Evolutionary conservation across 192 early-diverging fungal genomes (phyloP).

Genomic region (Linnemannia exigua): DNA sequence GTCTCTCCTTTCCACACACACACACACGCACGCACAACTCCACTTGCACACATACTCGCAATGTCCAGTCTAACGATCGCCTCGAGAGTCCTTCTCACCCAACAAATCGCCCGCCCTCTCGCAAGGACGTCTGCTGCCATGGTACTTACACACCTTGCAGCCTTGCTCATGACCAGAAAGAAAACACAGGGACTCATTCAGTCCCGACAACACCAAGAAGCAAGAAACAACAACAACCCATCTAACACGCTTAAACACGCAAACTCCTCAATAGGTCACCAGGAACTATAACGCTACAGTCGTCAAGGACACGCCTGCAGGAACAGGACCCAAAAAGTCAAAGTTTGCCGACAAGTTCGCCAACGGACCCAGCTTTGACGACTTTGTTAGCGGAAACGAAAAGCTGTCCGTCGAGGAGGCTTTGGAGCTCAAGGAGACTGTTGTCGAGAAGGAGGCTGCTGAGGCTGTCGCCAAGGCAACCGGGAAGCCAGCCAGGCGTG

Average conservation of each 20-base stretch:
- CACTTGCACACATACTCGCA: not conserved
- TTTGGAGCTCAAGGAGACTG: slow-evolving; percentile 69
- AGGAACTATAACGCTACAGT: slow-evolving; percentile 55
- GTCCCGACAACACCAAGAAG: not conserved
- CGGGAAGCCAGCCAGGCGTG: slow-evolving; percentile 44
- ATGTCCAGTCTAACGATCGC: slow-evolving; percentile 45
- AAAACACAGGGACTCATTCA: not conserved
- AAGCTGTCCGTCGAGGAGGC: slow-evolving; percentile 71
- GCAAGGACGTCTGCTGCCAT: slow-evolving; percentile 23
- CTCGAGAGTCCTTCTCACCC: slow-evolving; percentile 29
- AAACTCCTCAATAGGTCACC: slow-evolving; percentile 14
- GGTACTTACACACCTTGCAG: slow-evolving; percentile 3
- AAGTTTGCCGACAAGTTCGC: slow-evolving; percentile 62
- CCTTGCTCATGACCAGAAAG: not conserved
- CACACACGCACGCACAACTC: not conserved
- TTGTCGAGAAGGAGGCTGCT: slow-evolving; percentile 57
- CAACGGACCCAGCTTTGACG: slow-evolving; percentile 66
- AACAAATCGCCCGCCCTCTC: slow-evolving; percentile 19
- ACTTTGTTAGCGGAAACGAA: slow-evolving; percentile 66
- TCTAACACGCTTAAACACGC: not conserved
- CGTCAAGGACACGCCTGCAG: slow-evolving; percentile 24
- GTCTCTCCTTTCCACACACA: not conserved
- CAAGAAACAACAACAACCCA: not conserved
- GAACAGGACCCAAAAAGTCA: slow-evolving; percentile 43
- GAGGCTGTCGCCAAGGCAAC: slow-evolving; percentile 22